Evolutionary conservation across 2,329 filamentous ascomycete genomes (phyloP), one percentile per base, ranked within the genome.

Genomic region (Lecanicillium sp.): DNA sequence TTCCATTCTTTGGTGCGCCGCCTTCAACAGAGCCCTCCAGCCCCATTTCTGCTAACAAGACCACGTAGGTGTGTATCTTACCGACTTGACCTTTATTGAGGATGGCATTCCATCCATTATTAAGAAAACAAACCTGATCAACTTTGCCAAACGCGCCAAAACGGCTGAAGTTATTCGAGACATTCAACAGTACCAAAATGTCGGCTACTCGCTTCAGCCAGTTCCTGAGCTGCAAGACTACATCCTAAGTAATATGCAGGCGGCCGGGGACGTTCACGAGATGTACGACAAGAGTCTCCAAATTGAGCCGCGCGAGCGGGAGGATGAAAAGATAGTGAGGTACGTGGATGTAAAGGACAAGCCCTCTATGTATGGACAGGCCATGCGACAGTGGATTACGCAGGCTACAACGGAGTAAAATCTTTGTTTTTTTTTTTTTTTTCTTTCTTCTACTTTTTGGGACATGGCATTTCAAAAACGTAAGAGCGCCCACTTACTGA

Each of bases 301-400:
- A 54, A 81, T 98, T 44, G 92, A 98, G 61, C 92, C 92, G 46
- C 78, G 92, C 54, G 92, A 98, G 68, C 78, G 92, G 53, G 92
- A 98, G 68, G 92, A 98, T 58, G 92, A 98, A 68, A 96, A 96
- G 74, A 96, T 98, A 71, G 90, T 95, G 58, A 94, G 92, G 89
- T 94, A 80, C 55, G 77, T 72, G 22, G 22, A 25, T 11, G 22
- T 25, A 25, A 25, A 25, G 22, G 22, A 25, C 47, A 25, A 25
- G 22, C 22, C 22, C 22, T 25, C 22, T 25, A 25, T 25, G 22
- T 25, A 25, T 25, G 22, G 22, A 7, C 22, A 25, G 11, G 22
- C 22, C 22, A 7, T 6, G 22, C 22, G 22, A 11, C 22, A 25
- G 22, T 25, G 22, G 22, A 25, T 25, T 42, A n/a, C 22, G 22